phyloP scores from a whole-genome alignment of 306 rosid species.

The Malus sylvestris region DNA sequence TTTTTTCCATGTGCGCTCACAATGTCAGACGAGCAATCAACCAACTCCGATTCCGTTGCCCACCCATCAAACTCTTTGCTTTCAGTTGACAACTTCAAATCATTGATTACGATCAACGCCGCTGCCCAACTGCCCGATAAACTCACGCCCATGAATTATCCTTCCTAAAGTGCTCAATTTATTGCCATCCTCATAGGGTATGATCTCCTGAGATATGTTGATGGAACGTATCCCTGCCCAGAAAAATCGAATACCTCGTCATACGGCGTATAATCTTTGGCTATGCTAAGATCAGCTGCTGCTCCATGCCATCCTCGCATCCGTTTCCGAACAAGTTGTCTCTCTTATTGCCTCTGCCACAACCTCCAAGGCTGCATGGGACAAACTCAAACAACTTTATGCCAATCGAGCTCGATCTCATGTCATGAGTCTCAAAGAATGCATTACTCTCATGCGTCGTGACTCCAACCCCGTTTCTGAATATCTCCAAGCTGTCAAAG shows the following conservation, averaged over 20 bases:
- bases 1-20: too few relatives aligned
- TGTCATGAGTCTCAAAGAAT: background rate
- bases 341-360: background rate
- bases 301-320: background rate
- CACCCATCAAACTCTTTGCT: too few relatives aligned
- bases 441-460: background rate
- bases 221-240: background rate
- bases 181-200: background rate
- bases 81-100: too few relatives aligned
- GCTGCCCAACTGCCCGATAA: too few relatives aligned
- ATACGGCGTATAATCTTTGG: too few relatives aligned
- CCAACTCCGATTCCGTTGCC: too few relatives aligned
- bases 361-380: background rate
- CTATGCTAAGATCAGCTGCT: too few relatives aligned
- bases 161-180: too few relatives aligned
- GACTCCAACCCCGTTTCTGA: background rate
- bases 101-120: too few relatives aligned
- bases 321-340: background rate
- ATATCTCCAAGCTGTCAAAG: background rate
- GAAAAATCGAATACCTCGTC: background rate
- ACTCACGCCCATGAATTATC: background rate
- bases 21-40: too few relatives aligned
- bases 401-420: background rate
- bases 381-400: background rate
- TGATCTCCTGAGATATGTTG: background rate